Evolutionary conservation across 352 stramenopile species (phyloP), one percentile per base, ranked within the genome.

Genomic region (Halophytophthora polymorphica): DNA sequence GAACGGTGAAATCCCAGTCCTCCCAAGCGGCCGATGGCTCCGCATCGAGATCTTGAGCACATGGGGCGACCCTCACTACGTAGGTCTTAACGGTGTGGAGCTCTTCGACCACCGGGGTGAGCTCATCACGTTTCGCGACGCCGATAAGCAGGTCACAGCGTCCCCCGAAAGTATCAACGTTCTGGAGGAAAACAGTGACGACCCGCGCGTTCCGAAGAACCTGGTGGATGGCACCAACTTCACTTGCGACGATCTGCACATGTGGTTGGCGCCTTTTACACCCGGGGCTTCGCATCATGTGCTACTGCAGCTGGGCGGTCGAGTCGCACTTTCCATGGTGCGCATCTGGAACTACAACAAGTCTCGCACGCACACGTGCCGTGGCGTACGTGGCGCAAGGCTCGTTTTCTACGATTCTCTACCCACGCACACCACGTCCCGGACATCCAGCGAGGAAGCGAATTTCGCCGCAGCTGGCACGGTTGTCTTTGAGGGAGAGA

Each of bases 261-360:
- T 93, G 73, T 97, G 90, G 90, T 61, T 97, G 0, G 81, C 89
- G 11, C 90, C 90, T 11, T 96, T 83, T 41, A 84, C 78, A 6
- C 13, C 48, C 12, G 80, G 73, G 0, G 41, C 74, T 7, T 21
- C 65, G 6, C 83, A 95, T 44, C 73, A 71, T 15, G 66, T 96
- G 15, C 35, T 64, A 21, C 37, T 96, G 0, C 61, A 80, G 39
- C 53, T 96, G 23, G 58, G 71, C 6, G 18, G 51, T 0, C 43
- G 14, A 2, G 56, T 66, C 0, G 58, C 67, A 8, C 31, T 97
- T 3, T 89, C 84, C 6, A 94, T 96, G 82, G 50, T 97, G 2
- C 78, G 86, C 14, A 49, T 97, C 15, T 97, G 89, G 90, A 97
- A 97, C 58, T 97, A 97, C 67, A 96, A 96, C 61, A 96, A 96